A percentile compares a stretch with the other conserved stretches of the same genome.
Conservation (phyloP, 2,329 filamentous ascomycete species). For the Phialemoniopsis sp. region DNA sequence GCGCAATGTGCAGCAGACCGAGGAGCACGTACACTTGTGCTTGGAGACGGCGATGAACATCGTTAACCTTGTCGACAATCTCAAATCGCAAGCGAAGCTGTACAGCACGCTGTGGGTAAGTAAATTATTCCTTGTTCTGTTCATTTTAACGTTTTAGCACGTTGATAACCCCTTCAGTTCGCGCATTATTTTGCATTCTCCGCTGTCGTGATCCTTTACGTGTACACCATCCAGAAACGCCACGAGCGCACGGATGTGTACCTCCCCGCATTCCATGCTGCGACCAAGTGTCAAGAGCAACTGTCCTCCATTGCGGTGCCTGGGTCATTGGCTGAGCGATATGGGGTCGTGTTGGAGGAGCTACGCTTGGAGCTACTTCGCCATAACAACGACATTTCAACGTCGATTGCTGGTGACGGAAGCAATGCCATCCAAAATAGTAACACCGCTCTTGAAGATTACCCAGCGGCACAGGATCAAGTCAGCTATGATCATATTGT, state of each 20-base stretch:
- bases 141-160: not conserved
- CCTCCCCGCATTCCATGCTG: conserved; percentile 25
- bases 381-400: not conserved
- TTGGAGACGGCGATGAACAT: conserved; percentile 33
- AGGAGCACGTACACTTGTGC: conserved; percentile 16
- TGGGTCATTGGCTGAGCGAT: conserved; percentile 34
- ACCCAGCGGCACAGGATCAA: not conserved
- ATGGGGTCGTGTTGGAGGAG: conserved; percentile 32
- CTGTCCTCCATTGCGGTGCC: conserved; percentile 28
- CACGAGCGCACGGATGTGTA: conserved; percentile 18
- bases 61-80: conserved; percentile 29
- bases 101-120: conserved; percentile 1
- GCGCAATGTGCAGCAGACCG: conserved; percentile 11
- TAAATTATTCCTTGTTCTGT: not conserved
- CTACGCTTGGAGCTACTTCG: conserved; percentile 5
- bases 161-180: too few relatives aligned
- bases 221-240: conserved; percentile 35
- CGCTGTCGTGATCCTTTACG: conserved; percentile 38
- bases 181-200: conserved; percentile 39
- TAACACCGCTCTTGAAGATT: not conserved
- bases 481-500: too few relatives aligned
- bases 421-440: not conserved
- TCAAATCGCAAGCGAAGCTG: conserved; percentile 11
- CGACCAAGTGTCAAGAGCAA: conserved; percentile 32
- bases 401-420: not conserved